Evolutionary conservation across 148 eudicot species (phyloP), one percentile per base, ranked within the genome.

Genomic region (Mesembryanthemum crystallinum): DNA sequence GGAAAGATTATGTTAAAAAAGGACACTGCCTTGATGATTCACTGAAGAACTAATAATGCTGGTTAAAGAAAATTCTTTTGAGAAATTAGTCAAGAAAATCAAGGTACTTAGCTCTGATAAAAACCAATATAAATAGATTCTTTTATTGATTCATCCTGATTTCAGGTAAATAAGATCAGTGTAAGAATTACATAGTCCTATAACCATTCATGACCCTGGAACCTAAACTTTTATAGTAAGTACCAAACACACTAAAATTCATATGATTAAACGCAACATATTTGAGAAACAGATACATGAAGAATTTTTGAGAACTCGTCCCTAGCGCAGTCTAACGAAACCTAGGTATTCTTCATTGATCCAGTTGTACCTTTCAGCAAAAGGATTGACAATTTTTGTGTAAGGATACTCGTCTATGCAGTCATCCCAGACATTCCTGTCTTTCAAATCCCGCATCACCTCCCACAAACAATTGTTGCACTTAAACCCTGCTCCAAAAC

Each of bases 401-500:
- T 82, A 76, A 1, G 98, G 98, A 60, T 87, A 91, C 3, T 61
- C 76, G 7, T 88, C 90, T 1, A 93, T 73, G 71, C 85, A 78
- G 57, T 93, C 97, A 43, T 83, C 82, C 97, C 98, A 93, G 2
- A 88, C 94, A 84, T 91, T 91, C 15, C 63, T 69, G 47, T 89
- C 90, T 61, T 82, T 73, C 82, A 93, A n/a, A 70, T 93, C 92
- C 69, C 80, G 86, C 87, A 88, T 82, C 23, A 93, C 98, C 73
- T 93, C 87, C 98, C 97, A 93, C 80, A 93, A 75, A 78, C 97
- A 89, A 52, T 81, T 93, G 79, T 93, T 93, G 83, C 98, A 91
- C 73, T 93, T 93, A 64, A 93, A 93, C 14, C 98, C 97, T 13
- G 97, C 91, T 0, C 98, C 98, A 25, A 93, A 81, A 59, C 98